Evolutionary conservation across 75 land plant genomes (phyloP).

Genomic region (Gnetum montanum): DNA sequence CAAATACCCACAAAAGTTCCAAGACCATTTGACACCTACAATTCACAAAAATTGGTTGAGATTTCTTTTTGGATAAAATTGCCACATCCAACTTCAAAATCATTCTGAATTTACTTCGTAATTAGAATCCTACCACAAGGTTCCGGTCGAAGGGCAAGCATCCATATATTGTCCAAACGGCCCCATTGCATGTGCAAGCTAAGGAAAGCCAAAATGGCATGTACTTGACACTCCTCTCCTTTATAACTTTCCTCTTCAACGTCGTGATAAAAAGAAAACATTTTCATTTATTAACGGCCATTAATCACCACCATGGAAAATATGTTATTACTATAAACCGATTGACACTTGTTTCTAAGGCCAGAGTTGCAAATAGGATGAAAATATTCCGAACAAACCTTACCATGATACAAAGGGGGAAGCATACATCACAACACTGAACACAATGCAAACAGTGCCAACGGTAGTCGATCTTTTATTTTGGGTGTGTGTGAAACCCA

Average conservation of each 20-base stretch:
- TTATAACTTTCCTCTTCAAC: conserved; percentile 47
- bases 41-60: no score
- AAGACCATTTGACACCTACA: no score
- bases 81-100: no score
- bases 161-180: conserved; percentile 50
- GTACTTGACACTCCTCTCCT: conserved; percentile 42
- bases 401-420: conserved; percentile 66
- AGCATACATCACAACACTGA: conserved; percentile 53
- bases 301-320: no score
- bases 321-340: no score
- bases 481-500: conserved; percentile 8
- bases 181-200: conserved; percentile 35
- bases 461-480: conserved; percentile 19
- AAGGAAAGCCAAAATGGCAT: conserved; percentile 64
- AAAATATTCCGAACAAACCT: no score
- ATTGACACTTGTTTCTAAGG: no score
- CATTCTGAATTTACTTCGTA: no score
- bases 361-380: no score
- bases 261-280: neutral
- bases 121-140: conserved; percentile 35
- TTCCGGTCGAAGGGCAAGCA: conserved; percentile 30
- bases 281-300: neutral
- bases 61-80: no score
- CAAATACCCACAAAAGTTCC: no score
- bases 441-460: conserved; percentile 30